A percentile compares a stretch with the other conserved stretches of the same genome.
Conservation (phyloP, 2,329 filamentous ascomycete species). For the Alternaria triticina region DNA sequence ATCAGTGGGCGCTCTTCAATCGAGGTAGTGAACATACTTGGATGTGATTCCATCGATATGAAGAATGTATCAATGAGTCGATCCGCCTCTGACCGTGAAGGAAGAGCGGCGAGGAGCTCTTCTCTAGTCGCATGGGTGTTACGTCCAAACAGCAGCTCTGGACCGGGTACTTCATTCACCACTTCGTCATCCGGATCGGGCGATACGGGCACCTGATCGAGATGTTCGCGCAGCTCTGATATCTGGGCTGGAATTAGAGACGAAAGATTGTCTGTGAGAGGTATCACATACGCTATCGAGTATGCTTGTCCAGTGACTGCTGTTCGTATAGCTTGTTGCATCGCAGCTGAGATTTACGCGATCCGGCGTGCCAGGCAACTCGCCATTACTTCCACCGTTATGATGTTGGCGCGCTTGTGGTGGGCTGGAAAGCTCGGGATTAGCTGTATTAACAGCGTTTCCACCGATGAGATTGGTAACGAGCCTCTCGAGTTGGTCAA, state of each 20-base stretch:
- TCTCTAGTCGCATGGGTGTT: constrained; percentile 35
- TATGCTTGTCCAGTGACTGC: constrained; percentile 47
- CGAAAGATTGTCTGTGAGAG: not conserved
- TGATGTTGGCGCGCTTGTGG: constrained; percentile 11
- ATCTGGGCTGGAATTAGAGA: constrained; percentile 25
- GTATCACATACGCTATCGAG: constrained; percentile 39
- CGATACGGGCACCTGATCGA: constrained; percentile 39
- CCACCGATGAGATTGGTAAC: constrained; percentile 44
- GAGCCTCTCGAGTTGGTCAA: constrained; percentile 46
- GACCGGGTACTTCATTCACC: constrained; percentile 24
- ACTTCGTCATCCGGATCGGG: constrained; percentile 19
- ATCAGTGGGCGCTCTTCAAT: constrained; percentile 3
- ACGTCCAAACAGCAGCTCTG: constrained; percentile 39
- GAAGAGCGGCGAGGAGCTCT: constrained; percentile 39
- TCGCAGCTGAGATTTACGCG: constrained; percentile 38
- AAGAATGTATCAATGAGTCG: constrained; percentile 34
- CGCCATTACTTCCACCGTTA: constrained; percentile 8
- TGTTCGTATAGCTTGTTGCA: constrained; percentile 40
- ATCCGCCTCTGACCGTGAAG: constrained; percentile 33
- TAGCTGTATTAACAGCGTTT: constrained; percentile 17
- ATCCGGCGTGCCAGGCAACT: constrained; percentile 34
- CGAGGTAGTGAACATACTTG: constrained; percentile 21
- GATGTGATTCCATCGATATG: constrained; percentile 33
- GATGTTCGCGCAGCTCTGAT: constrained; percentile 40
- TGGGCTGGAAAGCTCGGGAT: constrained; percentile 1